phyloP scores from a whole-genome alignment of 2,329 filamentous ascomycete species.

The Cladophialophora psammophila region DNA sequence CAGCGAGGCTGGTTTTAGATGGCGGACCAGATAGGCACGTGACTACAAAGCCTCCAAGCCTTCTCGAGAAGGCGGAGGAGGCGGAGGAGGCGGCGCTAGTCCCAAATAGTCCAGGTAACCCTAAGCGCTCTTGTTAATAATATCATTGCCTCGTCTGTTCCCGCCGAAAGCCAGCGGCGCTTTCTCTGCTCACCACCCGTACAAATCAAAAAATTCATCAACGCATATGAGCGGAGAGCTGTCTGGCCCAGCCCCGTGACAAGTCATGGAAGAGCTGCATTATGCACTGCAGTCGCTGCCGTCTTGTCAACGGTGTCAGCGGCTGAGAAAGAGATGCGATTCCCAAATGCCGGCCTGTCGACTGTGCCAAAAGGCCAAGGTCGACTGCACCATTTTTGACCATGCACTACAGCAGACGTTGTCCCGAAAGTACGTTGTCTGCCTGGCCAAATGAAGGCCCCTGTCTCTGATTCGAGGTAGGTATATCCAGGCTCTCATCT shows the following conservation, averaged over 20 bases:
- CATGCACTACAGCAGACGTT: constrained; percentile 19
- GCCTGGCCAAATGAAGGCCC: neutral
- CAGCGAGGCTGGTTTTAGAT: neutral
- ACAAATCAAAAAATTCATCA: neutral
- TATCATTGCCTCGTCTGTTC: neutral
- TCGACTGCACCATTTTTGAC: constrained; percentile 17
- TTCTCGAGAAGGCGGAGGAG: neutral
- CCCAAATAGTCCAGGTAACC: neutral
- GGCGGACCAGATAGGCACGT: neutral
- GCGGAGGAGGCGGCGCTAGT: neutral
- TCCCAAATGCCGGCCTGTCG: constrained; percentile 19
- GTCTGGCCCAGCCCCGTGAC: neutral
- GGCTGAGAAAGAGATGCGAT: constrained; percentile 20
- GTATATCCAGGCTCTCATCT: constrained; percentile 20
- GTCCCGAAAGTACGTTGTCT: constrained; percentile 13
- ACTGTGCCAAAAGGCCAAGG: constrained; percentile 13
- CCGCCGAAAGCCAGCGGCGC: neutral
- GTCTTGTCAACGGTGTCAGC: constrained; percentile 15
- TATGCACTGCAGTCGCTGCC: constrained; percentile 19
- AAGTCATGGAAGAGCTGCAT: constrained; percentile 8
- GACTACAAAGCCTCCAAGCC: neutral
- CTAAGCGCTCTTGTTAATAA: neutral
- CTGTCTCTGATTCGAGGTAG: constrained; percentile 6
- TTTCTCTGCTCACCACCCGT: neutral
- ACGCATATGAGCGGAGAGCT: neutral